phyloP scores from a whole-genome alignment of 805 yeast genomes.

The Diddensiella transvaalensis region DNA sequence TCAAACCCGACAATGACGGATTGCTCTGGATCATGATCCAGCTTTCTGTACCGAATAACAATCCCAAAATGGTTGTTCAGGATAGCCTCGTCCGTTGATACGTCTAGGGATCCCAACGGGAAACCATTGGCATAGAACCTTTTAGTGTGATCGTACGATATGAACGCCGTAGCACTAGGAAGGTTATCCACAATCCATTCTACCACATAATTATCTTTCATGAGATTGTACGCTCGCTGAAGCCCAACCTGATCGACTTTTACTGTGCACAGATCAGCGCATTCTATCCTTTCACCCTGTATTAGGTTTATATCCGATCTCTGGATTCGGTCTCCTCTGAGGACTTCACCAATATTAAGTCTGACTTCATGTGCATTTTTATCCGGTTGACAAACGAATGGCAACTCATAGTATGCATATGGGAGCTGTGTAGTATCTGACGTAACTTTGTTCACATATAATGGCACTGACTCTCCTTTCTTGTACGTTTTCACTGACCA shows the following conservation, averaged over 20 bases:
- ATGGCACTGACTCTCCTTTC: constrained; percentile 59
- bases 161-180: constrained; percentile 85
- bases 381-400: constrained; percentile 72
- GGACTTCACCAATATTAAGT: constrained; percentile 68
- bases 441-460: constrained; percentile 73
- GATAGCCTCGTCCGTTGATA: constrained; percentile 49
- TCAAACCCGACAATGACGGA: constrained; percentile 75
- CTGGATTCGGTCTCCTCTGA: constrained; percentile 79
- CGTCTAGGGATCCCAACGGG: constrained; percentile 68
- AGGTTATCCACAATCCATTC: constrained; percentile 82
- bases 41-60: constrained; percentile 63
- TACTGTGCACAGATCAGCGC: constrained; percentile 66
- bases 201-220: constrained; percentile 66
- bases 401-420: constrained; percentile 69
- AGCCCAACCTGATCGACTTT: constrained; percentile 50
- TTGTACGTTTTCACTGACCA: constrained; percentile 39
- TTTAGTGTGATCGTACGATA: constrained; percentile 51
- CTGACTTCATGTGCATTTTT: constrained; percentile 55
- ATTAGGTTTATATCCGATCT: constrained; percentile 63
- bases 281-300: constrained; percentile 63
- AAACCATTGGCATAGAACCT: constrained; percentile 84
- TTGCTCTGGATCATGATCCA: constrained; percentile 32
- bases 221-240: constrained; percentile 53
- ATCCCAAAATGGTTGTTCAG: constrained; percentile 78
- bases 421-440: constrained; percentile 77